Evolutionary conservation across 345 rosid genomes (phyloP).

Genomic region (Balakata baccata): DNA sequence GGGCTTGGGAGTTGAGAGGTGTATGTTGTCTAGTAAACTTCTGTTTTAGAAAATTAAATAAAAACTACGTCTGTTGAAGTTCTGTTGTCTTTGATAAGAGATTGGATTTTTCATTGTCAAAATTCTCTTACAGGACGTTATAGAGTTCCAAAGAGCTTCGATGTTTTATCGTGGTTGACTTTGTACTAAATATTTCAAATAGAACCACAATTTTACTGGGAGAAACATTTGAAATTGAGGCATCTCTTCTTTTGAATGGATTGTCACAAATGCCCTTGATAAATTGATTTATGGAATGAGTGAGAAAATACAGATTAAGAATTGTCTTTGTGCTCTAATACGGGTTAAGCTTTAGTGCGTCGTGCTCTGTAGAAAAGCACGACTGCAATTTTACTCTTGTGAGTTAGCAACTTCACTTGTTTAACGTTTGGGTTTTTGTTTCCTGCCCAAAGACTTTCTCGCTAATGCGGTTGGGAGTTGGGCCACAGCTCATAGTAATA

Average conservation of each 20-base stretch:
- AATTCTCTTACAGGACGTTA: constrained; percentile 22
- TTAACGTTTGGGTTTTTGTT: too few species aligned
- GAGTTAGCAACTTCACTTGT: too few species aligned
- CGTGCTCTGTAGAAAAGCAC: too few species aligned
- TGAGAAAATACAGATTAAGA: too few species aligned
- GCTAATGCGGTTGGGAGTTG: too few species aligned
- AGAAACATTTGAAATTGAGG: neutral
- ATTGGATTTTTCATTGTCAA: constrained; percentile 20
- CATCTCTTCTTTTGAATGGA: neutral
- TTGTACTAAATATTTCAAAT: constrained; percentile 7
- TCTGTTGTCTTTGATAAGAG: constrained; percentile 17
- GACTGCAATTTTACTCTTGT: too few species aligned
- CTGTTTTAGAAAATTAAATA: constrained; percentile 28
- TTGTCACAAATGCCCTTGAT: neutral
- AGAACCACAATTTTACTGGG: neutral
- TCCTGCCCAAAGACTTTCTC: too few species aligned
- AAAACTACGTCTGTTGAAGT: constrained; percentile 17
- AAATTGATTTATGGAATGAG: too few species aligned
- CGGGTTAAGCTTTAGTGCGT: too few species aligned
- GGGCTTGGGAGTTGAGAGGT: constrained; percentile 21
- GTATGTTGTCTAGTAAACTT: constrained; percentile 21
- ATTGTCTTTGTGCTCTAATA: too few species aligned
- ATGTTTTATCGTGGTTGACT: constrained; percentile 17
- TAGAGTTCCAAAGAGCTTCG: constrained; percentile 20
- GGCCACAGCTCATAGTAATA: too few species aligned